phyloP scores from a whole-genome alignment of 2,329 filamentous ascomycete genomes.

The Nannizzia gypsea region DNA sequence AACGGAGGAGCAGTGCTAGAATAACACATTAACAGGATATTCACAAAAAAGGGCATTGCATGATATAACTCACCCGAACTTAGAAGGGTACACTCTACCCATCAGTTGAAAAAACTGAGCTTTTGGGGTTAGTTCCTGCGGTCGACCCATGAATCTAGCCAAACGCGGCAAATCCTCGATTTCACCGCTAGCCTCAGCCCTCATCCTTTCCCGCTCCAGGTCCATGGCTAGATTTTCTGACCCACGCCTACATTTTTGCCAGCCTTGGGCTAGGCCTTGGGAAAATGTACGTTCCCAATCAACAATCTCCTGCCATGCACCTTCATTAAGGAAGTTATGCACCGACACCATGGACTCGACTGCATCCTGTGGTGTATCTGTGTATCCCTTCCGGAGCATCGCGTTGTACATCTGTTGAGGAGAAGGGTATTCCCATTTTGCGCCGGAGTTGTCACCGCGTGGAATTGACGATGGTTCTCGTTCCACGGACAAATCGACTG shows the following conservation, averaged over 20 bases:
- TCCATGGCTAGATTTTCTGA: slow-evolving; percentile 53
- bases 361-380: slow-evolving; percentile 81
- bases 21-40: slow-evolving; percentile 3
- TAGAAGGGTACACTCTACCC: slow-evolving; percentile 64
- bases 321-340: slow-evolving; percentile 97
- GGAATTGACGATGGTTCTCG: slow-evolving; percentile 85
- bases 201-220: slow-evolving; percentile 41
- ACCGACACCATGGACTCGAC: slow-evolving; percentile 96
- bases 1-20: slow-evolving; percentile 70
- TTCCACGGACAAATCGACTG: slow-evolving; percentile 59
- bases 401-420: slow-evolving; percentile 99
- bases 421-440: slow-evolving; percentile 94
- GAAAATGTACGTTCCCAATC: slow-evolving; percentile 85
- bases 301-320: slow-evolving; percentile 89
- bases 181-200: slow-evolving; percentile 19
- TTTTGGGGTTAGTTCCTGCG: slow-evolving; percentile 83
- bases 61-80: slow-evolving; percentile 54
- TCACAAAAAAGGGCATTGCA: neutral
- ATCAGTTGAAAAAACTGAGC: slow-evolving; percentile 71
- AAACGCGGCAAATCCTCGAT: slow-evolving; percentile 53
- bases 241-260: slow-evolving; percentile 60
- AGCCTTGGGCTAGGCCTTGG: slow-evolving; percentile 58
- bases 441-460: slow-evolving; percentile 57
- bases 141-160: slow-evolving; percentile 77
- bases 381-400: slow-evolving; percentile 88